phyloP scores from a whole-genome alignment of 2,329 filamentous ascomycete genomes.

The Cladosporium sp. region DNA sequence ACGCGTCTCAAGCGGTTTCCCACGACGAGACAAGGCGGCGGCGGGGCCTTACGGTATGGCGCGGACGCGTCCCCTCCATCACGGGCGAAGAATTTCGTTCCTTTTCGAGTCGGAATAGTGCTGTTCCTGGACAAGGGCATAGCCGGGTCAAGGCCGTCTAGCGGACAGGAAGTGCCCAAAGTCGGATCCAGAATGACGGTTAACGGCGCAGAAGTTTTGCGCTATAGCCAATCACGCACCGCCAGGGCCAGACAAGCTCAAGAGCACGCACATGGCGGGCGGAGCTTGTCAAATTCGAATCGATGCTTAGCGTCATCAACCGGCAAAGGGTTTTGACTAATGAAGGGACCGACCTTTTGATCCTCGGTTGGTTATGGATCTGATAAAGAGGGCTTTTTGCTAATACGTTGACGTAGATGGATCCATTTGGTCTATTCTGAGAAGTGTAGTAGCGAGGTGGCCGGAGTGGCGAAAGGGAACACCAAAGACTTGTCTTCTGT shows the following conservation, averaged over 20 bases:
- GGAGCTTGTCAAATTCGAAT: conserved; percentile 13
- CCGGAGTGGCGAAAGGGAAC: neutral
- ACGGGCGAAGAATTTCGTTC: conserved; percentile 3
- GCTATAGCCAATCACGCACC: conserved; percentile 1
- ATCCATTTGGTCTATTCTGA: neutral
- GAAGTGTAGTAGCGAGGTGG: neutral
- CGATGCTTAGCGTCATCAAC: conserved; percentile 1
- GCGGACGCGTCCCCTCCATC: conserved; percentile 3
- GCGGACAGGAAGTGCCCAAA: neutral
- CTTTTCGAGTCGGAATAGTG: neutral
- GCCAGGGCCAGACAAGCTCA: neutral
- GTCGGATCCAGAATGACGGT: conserved; percentile 6
- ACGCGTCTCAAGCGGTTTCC: neutral
- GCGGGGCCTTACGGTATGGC: conserved; percentile 8
- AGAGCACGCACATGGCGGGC: conserved; percentile 10
- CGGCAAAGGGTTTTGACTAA: neutral
- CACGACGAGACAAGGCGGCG: neutral
- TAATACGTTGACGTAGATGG: neutral
- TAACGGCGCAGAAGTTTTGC: conserved; percentile 7
- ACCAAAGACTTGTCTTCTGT: neutral
- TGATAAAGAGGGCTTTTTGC: neutral
- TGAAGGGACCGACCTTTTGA: neutral
- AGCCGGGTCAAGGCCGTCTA: conserved; percentile 2
- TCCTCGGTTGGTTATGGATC: neutral
- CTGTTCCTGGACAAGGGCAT: conserved; percentile 11